Evolutionary conservation across 2,329 filamentous ascomycete genomes (phyloP).

Genomic region (Acarospora socialis): DNA sequence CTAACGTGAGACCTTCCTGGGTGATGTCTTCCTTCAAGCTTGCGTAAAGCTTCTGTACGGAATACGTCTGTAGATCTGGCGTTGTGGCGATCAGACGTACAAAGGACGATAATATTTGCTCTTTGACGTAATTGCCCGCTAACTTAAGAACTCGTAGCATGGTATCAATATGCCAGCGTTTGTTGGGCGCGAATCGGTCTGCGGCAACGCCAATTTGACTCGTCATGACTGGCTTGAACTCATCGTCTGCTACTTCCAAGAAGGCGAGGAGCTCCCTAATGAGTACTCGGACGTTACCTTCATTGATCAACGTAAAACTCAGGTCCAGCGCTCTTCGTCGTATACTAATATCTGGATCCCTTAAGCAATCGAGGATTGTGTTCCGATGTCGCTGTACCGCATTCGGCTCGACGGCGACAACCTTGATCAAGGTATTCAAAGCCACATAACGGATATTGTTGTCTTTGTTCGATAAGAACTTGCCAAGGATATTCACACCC

Average conservation of each 20-base stretch:
- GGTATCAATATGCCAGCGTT: conserved; percentile 96
- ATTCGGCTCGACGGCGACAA: conserved; percentile 94
- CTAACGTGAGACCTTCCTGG: conserved; percentile 85
- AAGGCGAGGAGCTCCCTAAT: conserved; percentile 90
- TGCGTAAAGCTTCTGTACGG: conserved; percentile 84
- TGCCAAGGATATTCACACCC: conserved; percentile 95
- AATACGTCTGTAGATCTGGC: conserved; percentile 88
- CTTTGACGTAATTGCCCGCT: conserved; percentile 93
- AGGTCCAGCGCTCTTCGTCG: conserved; percentile 87
- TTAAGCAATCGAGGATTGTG: conserved; percentile 88
- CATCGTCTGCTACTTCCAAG: conserved; percentile 90
- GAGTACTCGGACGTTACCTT: conserved; percentile 83
- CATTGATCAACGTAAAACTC: conserved; percentile 96
- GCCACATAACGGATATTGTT: conserved; percentile 99
- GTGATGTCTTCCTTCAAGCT: conserved; percentile 93
- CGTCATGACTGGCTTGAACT: conserved; percentile 98
- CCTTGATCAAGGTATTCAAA: conserved; percentile 92
- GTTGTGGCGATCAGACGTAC: conserved; percentile 90
- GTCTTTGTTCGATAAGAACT: conserved; percentile 95
- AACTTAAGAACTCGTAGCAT: conserved; percentile 89
- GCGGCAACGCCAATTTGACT: conserved; percentile 95
- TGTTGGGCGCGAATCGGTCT: conserved; percentile 89
- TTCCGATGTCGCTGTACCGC: conserved; percentile 94
- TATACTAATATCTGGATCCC: conserved; percentile 97
- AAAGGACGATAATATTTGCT: conserved; percentile 94